These are phyloP conservation scores for Sphagnum fallax DNA, from an alignment of 228 moss, liverwort and hornwort genomes.

Conservation along the genomic window DNA sequence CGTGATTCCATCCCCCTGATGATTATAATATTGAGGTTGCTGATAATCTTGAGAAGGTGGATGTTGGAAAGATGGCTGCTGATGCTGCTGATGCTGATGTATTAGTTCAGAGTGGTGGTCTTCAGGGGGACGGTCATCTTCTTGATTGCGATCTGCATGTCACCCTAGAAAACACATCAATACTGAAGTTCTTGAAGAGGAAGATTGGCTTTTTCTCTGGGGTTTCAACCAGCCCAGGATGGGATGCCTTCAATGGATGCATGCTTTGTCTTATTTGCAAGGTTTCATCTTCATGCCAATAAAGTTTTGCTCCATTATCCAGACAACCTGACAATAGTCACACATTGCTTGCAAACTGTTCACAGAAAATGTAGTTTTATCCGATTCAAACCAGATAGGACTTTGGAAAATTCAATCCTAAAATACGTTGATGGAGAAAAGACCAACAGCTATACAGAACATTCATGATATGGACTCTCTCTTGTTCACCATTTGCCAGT, in stretches of 20 bases:
- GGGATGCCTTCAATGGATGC: background rate
- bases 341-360: too few relatives aligned
- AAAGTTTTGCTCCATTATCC: background rate
- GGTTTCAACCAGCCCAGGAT: background rate
- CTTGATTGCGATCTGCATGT: slow-evolving; percentile 54
- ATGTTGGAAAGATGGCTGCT: slow-evolving; percentile 63
- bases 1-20: slow-evolving; percentile 56
- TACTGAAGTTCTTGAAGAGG: background rate
- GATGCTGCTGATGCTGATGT: slow-evolving; percentile 62
- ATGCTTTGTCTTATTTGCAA: background rate
- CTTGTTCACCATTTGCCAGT: too few relatives aligned
- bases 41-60: slow-evolving; percentile 53
- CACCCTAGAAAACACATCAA: background rate
- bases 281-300: too few relatives aligned
- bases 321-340: too few relatives aligned
- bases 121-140: slow-evolving; percentile 47
- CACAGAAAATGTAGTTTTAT: too few relatives aligned
- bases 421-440: too few relatives aligned
- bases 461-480: too few relatives aligned
- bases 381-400: too few relatives aligned
- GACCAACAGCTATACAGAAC: too few relatives aligned
- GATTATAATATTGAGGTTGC: slow-evolving; percentile 60
- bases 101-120: slow-evolving; percentile 7
- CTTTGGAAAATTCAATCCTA: too few relatives aligned
- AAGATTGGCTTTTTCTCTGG: background rate